Base-by-base conservation (phyloP, 2,329 filamentous ascomycete species). In the Apiospora rasikravindrae region DNA sequence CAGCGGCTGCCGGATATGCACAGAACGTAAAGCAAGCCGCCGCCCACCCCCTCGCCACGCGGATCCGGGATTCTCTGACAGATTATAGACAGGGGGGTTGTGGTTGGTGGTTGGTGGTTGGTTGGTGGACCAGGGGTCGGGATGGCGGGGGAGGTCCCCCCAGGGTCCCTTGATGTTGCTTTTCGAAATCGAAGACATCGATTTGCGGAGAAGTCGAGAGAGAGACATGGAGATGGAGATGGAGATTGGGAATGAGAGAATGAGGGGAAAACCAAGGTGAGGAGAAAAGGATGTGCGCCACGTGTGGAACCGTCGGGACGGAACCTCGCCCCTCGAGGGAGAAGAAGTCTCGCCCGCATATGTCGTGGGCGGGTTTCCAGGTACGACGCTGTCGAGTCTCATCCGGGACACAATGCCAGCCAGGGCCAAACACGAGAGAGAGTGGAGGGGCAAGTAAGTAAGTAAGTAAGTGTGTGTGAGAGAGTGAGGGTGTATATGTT, bases 271-370 rank as follows among this genome's bases (percentile, higher is more conserved):
- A 10, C 33, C 33, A 24, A 29, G 53, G 26, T 33, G 53, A 61
- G 53, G 53, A 33, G 53, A n/a, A 40, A 26, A 24, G 11, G 22
- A 40, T 33, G 19, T 64, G 57, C 57, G 33, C 57, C 57, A 64
- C 57, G 57, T 64, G 57, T 64, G 57, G 40, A 40, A 64, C 57
- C 57, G 22, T 64, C 57, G 57, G 33, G 57, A 64, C 57, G 33
- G 57, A 19, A 33, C 16, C 49, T n/a, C n/a, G n/a, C 47, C 22
- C 53, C 57, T 40, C 33, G 33, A 64, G 33, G 13, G 29, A 22
- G 26, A 33, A 6, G 14, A 13, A 29, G 10, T 33, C 2, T 22
- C 14, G 57, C 11, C 33, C 10, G 57, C 57, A 64, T 64, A 40
- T 64, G 57, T 29, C 22, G 57, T 64, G 57, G 33, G 47, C 47